Evolutionary conservation across 2,329 filamentous ascomycete genomes (phyloP).

Genomic region (Paecilomyces fulvus): DNA sequence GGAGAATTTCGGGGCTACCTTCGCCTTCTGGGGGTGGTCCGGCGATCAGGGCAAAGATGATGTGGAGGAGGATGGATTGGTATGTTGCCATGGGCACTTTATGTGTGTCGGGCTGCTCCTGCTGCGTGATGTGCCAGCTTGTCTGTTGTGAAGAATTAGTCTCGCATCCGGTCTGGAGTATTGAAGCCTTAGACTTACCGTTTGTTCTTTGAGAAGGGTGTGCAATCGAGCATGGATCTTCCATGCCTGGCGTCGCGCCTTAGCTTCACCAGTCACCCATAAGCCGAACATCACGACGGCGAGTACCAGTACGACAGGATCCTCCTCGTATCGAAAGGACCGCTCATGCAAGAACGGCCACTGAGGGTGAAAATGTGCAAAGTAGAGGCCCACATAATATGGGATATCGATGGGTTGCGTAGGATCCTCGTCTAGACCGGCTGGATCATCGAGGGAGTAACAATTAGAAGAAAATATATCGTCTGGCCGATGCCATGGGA

Average conservation of each 20-base stretch:
- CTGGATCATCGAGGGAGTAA: not conserved
- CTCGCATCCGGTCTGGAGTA: not conserved
- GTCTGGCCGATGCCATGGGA: not conserved
- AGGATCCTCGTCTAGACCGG: not conserved
- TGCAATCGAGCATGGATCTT: slow-evolving; percentile 16
- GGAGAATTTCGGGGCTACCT: slow-evolving; percentile 4
- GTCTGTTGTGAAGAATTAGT: not conserved
- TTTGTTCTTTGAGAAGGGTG: slow-evolving; percentile 16
- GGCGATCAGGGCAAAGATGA: slow-evolving; percentile 17
- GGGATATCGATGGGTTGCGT: slow-evolving; percentile 3
- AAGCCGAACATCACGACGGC: slow-evolving; percentile 20
- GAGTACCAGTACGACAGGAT: slow-evolving; percentile 19
- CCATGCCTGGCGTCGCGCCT: slow-evolving; percentile 13
- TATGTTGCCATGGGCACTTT: slow-evolving; percentile 24
- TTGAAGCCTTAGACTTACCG: slow-evolving; percentile 8
- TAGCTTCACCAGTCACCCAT: slow-evolving; percentile 13
- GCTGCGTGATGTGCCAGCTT: slow-evolving; percentile 1
- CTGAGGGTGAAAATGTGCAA: slow-evolving; percentile 16
- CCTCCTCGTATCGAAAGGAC: slow-evolving; percentile 12
- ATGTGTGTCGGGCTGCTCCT: slow-evolving; percentile 1
- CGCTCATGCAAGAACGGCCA: slow-evolving; percentile 22
- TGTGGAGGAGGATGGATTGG: slow-evolving; percentile 23
- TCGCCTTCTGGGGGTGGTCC: not conserved
- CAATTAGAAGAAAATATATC: not conserved
- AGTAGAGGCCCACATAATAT: slow-evolving; percentile 17